A percentile compares a stretch with the other conserved stretches of the same genome.
phyloP scores from a whole-genome alignment of 495 filamentous ascomycete genomes.

The Hyaloscypha bicolor region DNA sequence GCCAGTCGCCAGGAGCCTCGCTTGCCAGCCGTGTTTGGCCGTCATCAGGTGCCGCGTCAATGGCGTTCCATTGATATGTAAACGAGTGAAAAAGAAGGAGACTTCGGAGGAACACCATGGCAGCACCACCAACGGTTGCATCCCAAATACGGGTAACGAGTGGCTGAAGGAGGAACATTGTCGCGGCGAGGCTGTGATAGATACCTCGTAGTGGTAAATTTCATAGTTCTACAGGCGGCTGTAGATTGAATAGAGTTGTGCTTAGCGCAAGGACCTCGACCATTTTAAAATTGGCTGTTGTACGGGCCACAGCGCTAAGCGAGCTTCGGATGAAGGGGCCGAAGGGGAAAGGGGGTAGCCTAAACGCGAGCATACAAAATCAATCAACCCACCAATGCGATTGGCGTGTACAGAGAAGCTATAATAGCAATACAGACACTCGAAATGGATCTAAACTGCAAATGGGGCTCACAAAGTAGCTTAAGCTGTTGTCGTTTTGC shows the following conservation, averaged over 20 bases:
- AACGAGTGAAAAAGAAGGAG: neutral
- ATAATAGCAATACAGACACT: neutral
- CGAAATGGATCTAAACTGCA: neutral
- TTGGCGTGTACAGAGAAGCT: neutral
- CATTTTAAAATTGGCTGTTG: neutral
- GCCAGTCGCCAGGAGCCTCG: slow-evolving; percentile 27
- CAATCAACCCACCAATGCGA: neutral
- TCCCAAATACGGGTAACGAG: neutral
- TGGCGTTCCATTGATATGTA: neutral
- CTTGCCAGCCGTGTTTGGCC: slow-evolving; percentile 7
- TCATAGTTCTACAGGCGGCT: neutral
- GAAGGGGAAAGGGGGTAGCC: neutral
- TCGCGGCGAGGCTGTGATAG: neutral
- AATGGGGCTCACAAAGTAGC: neutral
- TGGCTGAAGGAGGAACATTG: neutral
- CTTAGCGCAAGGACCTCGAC: neutral
- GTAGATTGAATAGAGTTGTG: neutral
- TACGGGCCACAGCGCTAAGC: neutral
- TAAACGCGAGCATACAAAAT: neutral
- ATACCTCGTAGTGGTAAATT: neutral
- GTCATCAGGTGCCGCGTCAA: slow-evolving; percentile 3
- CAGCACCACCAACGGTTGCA: neutral
- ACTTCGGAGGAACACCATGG: neutral
- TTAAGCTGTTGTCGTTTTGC: neutral
- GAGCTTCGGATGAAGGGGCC: neutral